Evolutionary conservation across 805 yeast genomes (phyloP), one percentile per base, ranked within the genome.

Genomic region (Yamadazyma philogaea): DNA sequence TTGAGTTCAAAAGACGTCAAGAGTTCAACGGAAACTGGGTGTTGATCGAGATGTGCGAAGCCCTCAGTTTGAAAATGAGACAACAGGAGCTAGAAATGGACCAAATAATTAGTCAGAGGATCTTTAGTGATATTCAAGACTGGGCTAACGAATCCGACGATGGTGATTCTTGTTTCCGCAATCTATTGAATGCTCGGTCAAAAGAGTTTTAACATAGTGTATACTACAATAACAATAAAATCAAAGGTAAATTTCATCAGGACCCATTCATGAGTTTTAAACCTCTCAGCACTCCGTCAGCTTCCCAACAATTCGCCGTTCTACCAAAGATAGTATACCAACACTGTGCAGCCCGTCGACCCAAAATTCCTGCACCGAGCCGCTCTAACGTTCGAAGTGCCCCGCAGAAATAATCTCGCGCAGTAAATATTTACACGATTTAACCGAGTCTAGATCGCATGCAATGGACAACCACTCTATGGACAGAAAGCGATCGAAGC

Each of bases 11-110:
- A 56, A 61, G 77, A 40, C 61, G 77, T 46, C 82, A 75, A 51
- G 68, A 66, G 41, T 51, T 57, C 27, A 56, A 62, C 28, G 75
- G 73, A 2, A 63, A 74, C 14, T 69, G 78, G 2, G 72, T 89
- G 4, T 59, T 88, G 30, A 72, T 89, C 26, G 96, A 88, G 60
- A 82, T 88, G 17, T 87, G 96, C 60, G 95, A 87, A 54, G 60
- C 69, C 2, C 65, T 87, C 35, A 82, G 82, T 54, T 56, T 64
- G 15, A 68, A 81, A 44, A 72, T 87, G 66, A 69, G 76, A 44
- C 68, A 75, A 37, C 83, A 82, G 43, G 89, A 87, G 51, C 59
- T 71, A 48, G 72, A 66, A 38, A 60, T 84, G 53, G 87, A 82
- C 52, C 66, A 70, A 49, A 71, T 68, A 14, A 75, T 77, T 11